phyloP scores from a whole-genome alignment of 768 basidiomycete genomes.

The Termitomyces heimii region DNA sequence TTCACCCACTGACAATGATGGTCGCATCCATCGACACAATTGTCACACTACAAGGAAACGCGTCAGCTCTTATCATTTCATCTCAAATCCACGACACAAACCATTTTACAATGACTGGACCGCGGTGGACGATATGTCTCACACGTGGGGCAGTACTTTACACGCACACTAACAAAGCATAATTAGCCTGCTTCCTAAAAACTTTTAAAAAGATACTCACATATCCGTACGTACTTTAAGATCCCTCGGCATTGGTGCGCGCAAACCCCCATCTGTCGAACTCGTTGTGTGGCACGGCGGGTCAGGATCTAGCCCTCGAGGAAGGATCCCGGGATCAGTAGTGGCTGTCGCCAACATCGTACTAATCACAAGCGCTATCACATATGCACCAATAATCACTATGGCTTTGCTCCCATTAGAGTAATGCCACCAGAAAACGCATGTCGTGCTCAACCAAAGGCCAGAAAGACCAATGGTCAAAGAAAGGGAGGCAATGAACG shows the following conservation, averaged over 20 bases:
- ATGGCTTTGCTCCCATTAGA: slow-evolving; percentile 30
- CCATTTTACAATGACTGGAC: slow-evolving; percentile 94
- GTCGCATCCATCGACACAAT: slow-evolving; percentile 95
- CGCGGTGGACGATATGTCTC: slow-evolving; percentile 89
- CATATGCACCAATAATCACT: slow-evolving; percentile 47
- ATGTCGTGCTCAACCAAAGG: slow-evolving; percentile 85
- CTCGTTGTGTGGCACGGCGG: slow-evolving; percentile 68
- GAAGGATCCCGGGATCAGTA: slow-evolving; percentile 84
- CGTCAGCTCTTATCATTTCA: background rate
- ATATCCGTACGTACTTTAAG: slow-evolving; percentile 70
- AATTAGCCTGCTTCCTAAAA: background rate
- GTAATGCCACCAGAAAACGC: slow-evolving; percentile 84
- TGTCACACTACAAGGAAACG: slow-evolving; percentile 68
- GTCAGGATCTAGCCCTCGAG: slow-evolving; percentile 79
- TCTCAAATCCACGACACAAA: slow-evolving; percentile 25
- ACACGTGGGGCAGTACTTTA: slow-evolving; percentile 94
- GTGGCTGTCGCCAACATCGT: slow-evolving; percentile 79
- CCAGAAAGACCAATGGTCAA: slow-evolving; percentile 66
- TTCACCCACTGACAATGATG: slow-evolving; percentile 92
- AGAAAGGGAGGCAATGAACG: slow-evolving; percentile 62
- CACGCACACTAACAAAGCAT: slow-evolving; percentile 56
- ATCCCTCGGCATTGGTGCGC: slow-evolving; percentile 73
- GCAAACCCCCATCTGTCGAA: slow-evolving; percentile 56
- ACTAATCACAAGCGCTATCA: slow-evolving; percentile 58
- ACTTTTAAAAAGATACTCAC: slow-evolving; percentile 37